Base-by-base conservation (phyloP, 2,329 filamentous ascomycete species). In the Aspergillus luchuensis region DNA sequence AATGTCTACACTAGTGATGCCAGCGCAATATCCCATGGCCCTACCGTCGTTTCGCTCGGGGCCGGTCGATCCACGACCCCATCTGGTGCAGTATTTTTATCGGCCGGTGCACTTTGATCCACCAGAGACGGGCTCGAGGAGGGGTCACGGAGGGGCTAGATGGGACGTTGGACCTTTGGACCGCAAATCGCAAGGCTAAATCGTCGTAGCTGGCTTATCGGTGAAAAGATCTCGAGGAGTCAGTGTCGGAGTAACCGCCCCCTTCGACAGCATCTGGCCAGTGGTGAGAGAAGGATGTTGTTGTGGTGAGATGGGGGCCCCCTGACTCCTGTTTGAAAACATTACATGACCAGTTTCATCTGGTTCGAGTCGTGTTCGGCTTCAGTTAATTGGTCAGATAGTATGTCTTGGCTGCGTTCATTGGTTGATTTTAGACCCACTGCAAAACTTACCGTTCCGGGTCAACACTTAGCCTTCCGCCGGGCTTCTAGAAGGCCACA, bases 271-370 rank as follows among this genome's bases (percentile, higher is more conserved):
- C 25, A 30, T 19, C 39, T 25, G 25, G 25, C 39, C 21, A 30
- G 39, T 56, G 15, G 19, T 25, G 36, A 41, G 15, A 25, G 43
- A 38, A 38, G 39, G 8, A 21, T 28, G 39, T 4, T 36, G 47
- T 38, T 41, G 23, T n/a, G 25, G 11, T 50, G 41, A 45, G 41
- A 19, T 23, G 41, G 41, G 23, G 41, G 10, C 47, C 51, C 41
- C 41, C 43, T n/a, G 28, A 54, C 21, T 51, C 38, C 30, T 19
- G 13, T 15, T 43, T 49, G 11, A 43, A 57, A 58, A 56, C 61
- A 52, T 57, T 39, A 30, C 61, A 61, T 54, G 36, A 61, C 59
- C 56, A 6, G 49, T 61, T 63, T 63, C 49, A 53, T 25, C 50
- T 39, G 47, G 30, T 47, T 41, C 28, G 47, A 48, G 56, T 50